phyloP scores from a whole-genome alignment of 2,329 filamentous ascomycete species.

The Pseudofabraea citricarpa region DNA sequence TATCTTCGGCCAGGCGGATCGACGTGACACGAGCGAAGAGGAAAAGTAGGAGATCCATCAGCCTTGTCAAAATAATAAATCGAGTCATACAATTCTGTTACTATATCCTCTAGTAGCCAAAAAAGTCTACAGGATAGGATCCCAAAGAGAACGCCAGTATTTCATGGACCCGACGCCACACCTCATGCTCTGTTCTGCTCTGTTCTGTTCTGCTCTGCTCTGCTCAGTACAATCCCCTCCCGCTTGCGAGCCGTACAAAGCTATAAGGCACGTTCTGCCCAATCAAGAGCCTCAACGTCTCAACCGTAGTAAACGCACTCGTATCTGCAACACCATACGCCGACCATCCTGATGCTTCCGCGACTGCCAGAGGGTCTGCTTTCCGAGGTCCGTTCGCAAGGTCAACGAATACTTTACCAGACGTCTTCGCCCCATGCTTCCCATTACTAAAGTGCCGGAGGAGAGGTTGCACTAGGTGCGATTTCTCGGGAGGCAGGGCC shows the following conservation, averaged over 20 bases:
- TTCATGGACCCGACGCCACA: neutral
- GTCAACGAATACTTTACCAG: constrained; percentile 72
- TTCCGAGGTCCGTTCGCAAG: constrained; percentile 61
- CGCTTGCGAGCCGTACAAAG: constrained; percentile 72
- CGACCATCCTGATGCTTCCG: constrained; percentile 71
- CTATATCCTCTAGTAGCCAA: neutral
- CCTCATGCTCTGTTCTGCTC: constrained; percentile 1
- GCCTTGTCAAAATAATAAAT: too few species aligned
- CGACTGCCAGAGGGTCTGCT: constrained; percentile 64
- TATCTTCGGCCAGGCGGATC: too few species aligned
- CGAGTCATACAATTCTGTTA: too few species aligned
- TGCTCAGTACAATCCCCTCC: constrained; percentile 42
- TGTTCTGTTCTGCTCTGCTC: too few species aligned
- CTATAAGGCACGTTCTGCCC: constrained; percentile 86
- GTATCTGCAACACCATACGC: constrained; percentile 77
- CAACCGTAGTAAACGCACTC: constrained; percentile 78
- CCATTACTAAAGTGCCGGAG: constrained; percentile 65
- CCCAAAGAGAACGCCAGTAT: constrained; percentile 1
- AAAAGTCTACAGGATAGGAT: neutral
- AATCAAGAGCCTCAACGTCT: constrained; percentile 71
- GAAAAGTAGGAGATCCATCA: too few species aligned
- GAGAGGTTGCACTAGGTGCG: constrained; percentile 71
- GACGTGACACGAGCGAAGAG: too few species aligned
- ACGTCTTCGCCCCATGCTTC: constrained; percentile 21
- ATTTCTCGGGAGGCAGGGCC: constrained; percentile 73